Evolutionary conservation across 148 eudicot genomes (phyloP).

Genomic region (Silene latifolia): DNA sequence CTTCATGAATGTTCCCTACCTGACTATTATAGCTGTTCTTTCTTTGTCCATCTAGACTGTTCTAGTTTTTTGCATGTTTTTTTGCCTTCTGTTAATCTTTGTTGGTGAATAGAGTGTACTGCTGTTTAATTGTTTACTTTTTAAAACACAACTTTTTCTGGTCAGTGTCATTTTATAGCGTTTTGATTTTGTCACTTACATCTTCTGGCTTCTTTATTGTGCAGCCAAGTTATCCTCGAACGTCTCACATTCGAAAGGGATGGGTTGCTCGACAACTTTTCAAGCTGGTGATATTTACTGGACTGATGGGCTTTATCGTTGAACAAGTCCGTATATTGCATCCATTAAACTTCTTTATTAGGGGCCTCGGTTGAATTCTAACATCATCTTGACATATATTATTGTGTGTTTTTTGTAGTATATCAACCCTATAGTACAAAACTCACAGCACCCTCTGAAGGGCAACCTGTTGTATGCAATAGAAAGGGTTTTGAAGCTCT

Average conservation of each 20-base stretch:
- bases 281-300: constrained; percentile 87
- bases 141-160: not conserved
- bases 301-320: constrained; percentile 88
- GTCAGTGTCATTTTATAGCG: not conserved
- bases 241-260: constrained; percentile 67
- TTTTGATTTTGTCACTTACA: constrained; percentile 14
- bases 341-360: constrained; percentile 4
- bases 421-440: constrained; percentile 85
- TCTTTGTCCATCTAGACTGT: not conserved
- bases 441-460: constrained; percentile 91
- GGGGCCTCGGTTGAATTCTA: not conserved
- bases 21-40: constrained; percentile 1
- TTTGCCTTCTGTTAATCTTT: not conserved
- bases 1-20: not conserved
- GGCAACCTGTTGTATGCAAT: constrained; percentile 83
- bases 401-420: constrained; percentile 46
- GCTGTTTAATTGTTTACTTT: not conserved
- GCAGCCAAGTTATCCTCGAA: constrained; percentile 85
- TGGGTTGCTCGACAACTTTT: constrained; percentile 84
- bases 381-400: constrained; percentile 22
- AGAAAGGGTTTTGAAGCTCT: constrained; percentile 96
- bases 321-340: constrained; percentile 60
- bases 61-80: not conserved
- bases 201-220: constrained; percentile 23
- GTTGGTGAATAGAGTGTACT: too few relatives aligned